Base-by-base conservation (phyloP, 2,329 filamentous ascomycete genomes). In the Blastomyces gilchristii region DNA sequence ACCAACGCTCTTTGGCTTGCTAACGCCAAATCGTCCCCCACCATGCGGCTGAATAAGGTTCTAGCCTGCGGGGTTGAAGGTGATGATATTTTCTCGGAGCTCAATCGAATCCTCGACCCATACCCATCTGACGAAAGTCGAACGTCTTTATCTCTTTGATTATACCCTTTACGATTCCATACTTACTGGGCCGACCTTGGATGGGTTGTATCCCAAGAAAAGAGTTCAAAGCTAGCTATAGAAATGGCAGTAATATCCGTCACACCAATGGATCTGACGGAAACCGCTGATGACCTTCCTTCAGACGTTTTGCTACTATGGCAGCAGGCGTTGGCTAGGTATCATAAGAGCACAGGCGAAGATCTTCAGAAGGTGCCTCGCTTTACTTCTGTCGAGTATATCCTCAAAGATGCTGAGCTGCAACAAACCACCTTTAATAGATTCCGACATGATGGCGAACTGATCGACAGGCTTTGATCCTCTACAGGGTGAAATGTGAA, bases 401-500 rank as follows among this genome's bases (percentile, higher is more conserved):
- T 56, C 53, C 9, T 56, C 25, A 22, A 37, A 22, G 53, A 56
- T 39, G 34, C 53, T 11, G 18, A 56, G 18, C 53, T 56, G 16
- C 53, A 56, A 34, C 31, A 56, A 25, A 14, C 31, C 3, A 39
- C 34, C 9, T 56, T 56, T 34, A 22, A 39, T 18, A 22, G 18
- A 37, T 56, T 56, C 4, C 53, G 53, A 41, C 53, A 56, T n/a
- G n/a, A 56, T 34, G 53, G 53, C 16, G 53, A 39, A 56, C 11
- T 56, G 34, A 18, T 37, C 31, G 53, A 56, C 53, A 56, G 53
- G 53, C 31, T 56, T 41, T 34, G 53, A 31, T 56, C 53, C 31
- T 56, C 53, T 39, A 8, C 41, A 7, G 53, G 31, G 18, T 6
- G 31, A 37, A 56, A 56, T 56, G 2, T 31, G 6, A 56, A 31